Percentiles rank a stretch among this genome's conserved stretches.
Evolutionary conservation across 2,329 filamentous ascomycete species (phyloP).

Genomic region (Trichoderma hamatum): DNA sequence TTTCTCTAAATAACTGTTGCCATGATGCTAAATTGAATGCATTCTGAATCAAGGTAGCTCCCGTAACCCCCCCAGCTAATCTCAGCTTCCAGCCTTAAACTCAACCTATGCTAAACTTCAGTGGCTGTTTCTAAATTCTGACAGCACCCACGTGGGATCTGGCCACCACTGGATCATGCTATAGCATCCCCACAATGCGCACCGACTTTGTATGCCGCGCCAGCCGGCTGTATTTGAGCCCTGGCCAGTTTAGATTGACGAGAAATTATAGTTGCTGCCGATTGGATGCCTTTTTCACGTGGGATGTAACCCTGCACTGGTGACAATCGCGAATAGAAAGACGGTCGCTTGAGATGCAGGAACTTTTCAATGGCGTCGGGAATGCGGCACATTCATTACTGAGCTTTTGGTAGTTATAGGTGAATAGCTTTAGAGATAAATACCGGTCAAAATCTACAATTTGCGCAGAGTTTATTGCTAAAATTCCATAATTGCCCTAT

Average conservation of each 20-base stretch:
- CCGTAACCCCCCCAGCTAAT: neutral
- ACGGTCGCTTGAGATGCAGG: neutral
- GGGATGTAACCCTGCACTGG: neutral
- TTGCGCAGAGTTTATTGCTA: neutral
- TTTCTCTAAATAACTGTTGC: too few species aligned
- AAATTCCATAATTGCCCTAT: neutral
- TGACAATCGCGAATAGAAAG: neutral
- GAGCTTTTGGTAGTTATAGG: neutral
- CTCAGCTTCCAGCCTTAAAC: neutral
- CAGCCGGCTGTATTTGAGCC: neutral
- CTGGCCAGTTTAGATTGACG: neutral
- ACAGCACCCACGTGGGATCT: neutral
- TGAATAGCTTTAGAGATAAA: neutral
- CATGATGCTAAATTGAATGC: neutral
- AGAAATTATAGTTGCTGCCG: neutral
- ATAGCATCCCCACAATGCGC: neutral
- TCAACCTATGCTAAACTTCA: neutral
- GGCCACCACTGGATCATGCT: neutral
- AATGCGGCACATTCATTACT: neutral
- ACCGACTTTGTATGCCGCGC: neutral
- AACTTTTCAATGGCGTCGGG: neutral
- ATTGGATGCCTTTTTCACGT: neutral
- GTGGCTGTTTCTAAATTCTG: neutral
- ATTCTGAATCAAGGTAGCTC: neutral
- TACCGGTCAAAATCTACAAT: neutral